Conservation (phyloP, 148 eudicot species). For the Fagopyrum homotropicum region DNA sequence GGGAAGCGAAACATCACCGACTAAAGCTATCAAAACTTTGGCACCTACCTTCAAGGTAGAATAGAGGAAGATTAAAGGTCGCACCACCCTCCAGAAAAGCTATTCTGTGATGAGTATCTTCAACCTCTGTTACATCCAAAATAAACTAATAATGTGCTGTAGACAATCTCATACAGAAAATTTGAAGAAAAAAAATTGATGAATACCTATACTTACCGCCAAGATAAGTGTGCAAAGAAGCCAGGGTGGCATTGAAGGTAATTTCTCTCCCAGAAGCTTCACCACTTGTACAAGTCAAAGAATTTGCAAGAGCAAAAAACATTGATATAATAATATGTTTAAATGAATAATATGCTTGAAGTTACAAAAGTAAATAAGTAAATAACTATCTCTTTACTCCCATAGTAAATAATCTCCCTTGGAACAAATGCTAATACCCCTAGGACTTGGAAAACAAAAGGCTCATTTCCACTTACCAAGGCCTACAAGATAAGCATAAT, state of each 20-base stretch:
- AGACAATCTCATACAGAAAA: background rate
- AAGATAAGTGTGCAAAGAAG: conserved; percentile 82
- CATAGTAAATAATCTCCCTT: background rate
- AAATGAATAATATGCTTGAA: background rate
- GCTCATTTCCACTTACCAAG: background rate
- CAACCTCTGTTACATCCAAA: conserved; percentile 59
- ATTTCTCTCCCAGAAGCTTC: conserved; percentile 35
- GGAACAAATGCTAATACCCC: background rate
- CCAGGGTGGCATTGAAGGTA: conserved; percentile 55
- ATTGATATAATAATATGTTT: background rate
- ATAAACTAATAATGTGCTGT: conserved; percentile 11
- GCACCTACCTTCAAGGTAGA: conserved; percentile 71
- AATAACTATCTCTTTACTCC: background rate
- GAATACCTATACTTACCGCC: conserved; percentile 57
- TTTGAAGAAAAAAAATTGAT: background rate
- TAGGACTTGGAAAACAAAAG: background rate
- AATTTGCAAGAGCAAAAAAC: conserved; percentile 11
- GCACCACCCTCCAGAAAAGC: conserved; percentile 81
- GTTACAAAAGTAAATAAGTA: background rate
- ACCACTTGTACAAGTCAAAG: conserved; percentile 29
- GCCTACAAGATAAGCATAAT: background rate
- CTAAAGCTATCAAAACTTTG: conserved; percentile 1
- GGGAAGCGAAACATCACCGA: background rate
- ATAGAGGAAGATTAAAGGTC: conserved; percentile 54
- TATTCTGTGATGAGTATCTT: conserved; percentile 73